Percentiles rank a stretch among this genome's conserved stretches.
phyloP scores from a whole-genome alignment of 495 filamentous ascomycete genomes.

The Xylaria intraflava region DNA sequence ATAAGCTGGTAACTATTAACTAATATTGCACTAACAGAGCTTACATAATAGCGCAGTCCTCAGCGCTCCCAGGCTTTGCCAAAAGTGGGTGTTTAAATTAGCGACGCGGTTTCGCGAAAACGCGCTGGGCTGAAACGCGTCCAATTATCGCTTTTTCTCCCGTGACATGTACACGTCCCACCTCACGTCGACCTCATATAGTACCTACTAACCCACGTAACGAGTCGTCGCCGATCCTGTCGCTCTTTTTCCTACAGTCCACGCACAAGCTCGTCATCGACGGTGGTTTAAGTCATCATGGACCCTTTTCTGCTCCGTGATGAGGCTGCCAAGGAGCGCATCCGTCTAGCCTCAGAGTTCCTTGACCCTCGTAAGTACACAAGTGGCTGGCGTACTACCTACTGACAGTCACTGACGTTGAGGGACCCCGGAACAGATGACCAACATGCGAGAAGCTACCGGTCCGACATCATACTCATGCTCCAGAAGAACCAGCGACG shows the following conservation, averaged over 20 bases:
- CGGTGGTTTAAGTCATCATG: conserved; percentile 44
- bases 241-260: background rate
- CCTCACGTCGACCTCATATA: background rate
- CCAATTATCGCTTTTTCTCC: background rate
- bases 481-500: conserved; percentile 77
- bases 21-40: background rate
- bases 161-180: no score
- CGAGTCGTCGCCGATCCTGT: background rate
- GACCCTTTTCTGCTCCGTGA: conserved; percentile 68
- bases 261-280: background rate
- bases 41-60: background rate
- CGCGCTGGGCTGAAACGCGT: conserved; percentile 14
- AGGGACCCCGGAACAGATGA: conserved; percentile 36
- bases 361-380: conserved; percentile 68
- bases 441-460: conserved; percentile 62
- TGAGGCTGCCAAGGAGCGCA: conserved; percentile 71
- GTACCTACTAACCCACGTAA: background rate
- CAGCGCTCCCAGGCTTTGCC: conserved; percentile 23
- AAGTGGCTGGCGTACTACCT: background rate
- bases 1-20: background rate
- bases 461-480: conserved; percentile 86
- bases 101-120: conserved; percentile 18
- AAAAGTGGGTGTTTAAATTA: conserved; percentile 14
- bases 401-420: conserved; percentile 11
- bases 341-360: conserved; percentile 76